Base-by-base conservation (phyloP, 176 grass and related monocot genomes). In the Eleusine indica region DNA sequence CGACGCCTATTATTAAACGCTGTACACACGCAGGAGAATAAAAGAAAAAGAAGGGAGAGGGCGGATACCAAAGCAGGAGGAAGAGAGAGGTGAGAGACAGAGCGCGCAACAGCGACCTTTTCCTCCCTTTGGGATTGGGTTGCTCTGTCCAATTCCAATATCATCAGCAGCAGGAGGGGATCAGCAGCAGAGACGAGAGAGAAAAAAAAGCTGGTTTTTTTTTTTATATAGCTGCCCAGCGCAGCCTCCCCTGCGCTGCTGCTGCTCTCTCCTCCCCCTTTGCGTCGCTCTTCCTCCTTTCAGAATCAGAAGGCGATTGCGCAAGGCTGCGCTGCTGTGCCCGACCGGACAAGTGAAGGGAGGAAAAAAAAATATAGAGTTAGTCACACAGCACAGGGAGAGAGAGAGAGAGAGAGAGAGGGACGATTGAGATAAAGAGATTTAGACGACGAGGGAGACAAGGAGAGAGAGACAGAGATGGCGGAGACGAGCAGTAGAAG, bases 271-370 rank as follows among this genome's bases (percentile, higher is more conserved):
- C 25, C 21, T 3, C 80, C 16, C 53, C 80, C 77, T 71, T 84
- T 89, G 88, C 78, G 87, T 69, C 71, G 88, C 89, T 89, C 89
- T n/a, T 19, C 73, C 29, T 40, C 21, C 87, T 94, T 96, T 94
- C 93, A 56, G 93, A 96, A 94, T 94, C 93, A 77, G 93, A 99
- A 94, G 96, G 96, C 89, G 93, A 99, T 99, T 94, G 93, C 91
- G 92, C 85, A 87, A 71, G 82, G 70, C 89, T 64, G 82, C 68
- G 54, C 60, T 64, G 61, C 61, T 68, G 61, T 47, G 43, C 88
- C 84, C 61, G 88, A 86, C 79, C 88, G 78, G 87, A 88, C 71
- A 92, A 89, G 46, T 70, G 70, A 38, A 21, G 63, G 81, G 77
- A 28, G 2, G 9, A 51, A 65, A 90, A 79, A 92, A 79, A 92